These are phyloP conservation scores for Malassezia japonica DNA, from an alignment of 1,284 basidiomycete genomes.

Conservation along the genomic window DNA sequence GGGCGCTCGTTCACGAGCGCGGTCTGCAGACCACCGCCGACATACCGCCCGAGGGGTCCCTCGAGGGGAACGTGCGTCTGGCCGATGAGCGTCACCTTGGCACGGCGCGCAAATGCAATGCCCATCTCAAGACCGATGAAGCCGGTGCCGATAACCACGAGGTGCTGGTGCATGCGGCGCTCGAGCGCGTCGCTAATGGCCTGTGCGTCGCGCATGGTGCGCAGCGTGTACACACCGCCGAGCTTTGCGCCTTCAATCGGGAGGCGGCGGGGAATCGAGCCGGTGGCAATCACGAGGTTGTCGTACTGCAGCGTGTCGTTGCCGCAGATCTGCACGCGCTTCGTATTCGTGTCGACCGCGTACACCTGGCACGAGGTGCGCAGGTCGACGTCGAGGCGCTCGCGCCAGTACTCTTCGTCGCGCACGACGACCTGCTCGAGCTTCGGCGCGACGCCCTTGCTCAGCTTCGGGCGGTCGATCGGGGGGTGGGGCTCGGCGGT, in stretches of 20 bases:
- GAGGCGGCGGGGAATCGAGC: conserved; percentile 54
- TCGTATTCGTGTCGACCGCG: conserved; percentile 25
- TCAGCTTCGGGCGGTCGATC: conserved; percentile 82
- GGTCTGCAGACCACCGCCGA: conserved; percentile 71
- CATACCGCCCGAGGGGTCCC: conserved; percentile 65
- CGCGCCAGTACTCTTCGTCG: conserved; percentile 63
- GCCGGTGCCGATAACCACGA: conserved; percentile 77
- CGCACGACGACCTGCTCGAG: conserved; percentile 67
- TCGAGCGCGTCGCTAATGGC: conserved; percentile 62
- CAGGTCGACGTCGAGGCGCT: conserved; percentile 69
- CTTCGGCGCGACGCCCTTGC: conserved; percentile 74
- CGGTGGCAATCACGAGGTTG: conserved; percentile 50
- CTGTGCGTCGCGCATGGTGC: conserved; percentile 64
- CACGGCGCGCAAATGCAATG: conserved; percentile 60
- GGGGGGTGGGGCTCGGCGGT: conserved; percentile 71
- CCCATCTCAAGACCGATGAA: conserved; percentile 93
- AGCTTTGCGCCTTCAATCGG: conserved; percentile 70
- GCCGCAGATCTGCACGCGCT: conserved; percentile 46
- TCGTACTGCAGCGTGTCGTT: conserved; percentile 47
- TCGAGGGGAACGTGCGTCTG: conserved; percentile 78
- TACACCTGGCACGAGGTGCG: conserved; percentile 54
- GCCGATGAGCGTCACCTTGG: conserved; percentile 69
- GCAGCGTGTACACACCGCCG: conserved; percentile 68
- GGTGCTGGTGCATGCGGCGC: conserved; percentile 52
- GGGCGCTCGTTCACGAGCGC: conserved; percentile 59